phyloP scores from a whole-genome alignment of 1,139 yeast species.

The Saccharomyces hybrid region DNA sequence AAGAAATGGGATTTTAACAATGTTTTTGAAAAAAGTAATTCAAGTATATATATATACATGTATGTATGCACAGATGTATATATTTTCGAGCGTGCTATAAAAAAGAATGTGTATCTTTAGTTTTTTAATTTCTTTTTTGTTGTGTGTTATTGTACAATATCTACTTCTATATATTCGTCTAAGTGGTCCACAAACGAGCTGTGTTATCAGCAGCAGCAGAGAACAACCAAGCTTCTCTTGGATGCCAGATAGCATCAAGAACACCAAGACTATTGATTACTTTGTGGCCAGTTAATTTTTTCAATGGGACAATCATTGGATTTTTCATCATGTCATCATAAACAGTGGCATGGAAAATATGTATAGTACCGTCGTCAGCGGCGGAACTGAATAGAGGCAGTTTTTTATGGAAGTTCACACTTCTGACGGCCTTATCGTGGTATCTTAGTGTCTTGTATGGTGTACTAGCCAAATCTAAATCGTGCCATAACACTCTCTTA shows the following conservation, averaged over 20 bases:
- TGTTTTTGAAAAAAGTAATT: not conserved
- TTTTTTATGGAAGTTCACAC: slow-evolving; percentile 78
- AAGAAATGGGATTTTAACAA: slow-evolving; percentile 18
- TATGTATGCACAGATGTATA: not conserved
- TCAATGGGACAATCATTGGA: slow-evolving; percentile 87
- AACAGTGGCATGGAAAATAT: slow-evolving; percentile 94
- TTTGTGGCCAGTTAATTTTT: slow-evolving; percentile 36
- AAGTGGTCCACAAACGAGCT: slow-evolving; percentile 94
- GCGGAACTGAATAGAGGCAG: slow-evolving; percentile 92
- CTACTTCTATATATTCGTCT: slow-evolving; percentile 8
- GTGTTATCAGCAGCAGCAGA: slow-evolving; percentile 97
- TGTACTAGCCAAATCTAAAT: slow-evolving; percentile 76
- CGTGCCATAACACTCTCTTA: slow-evolving; percentile 96
- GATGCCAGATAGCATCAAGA: slow-evolving; percentile 91
- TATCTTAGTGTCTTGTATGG: slow-evolving; percentile 95
- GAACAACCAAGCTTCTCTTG: slow-evolving; percentile 96
- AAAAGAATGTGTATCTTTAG: not conserved
- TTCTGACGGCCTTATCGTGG: slow-evolving; percentile 90
- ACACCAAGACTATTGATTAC: slow-evolving; percentile 77
- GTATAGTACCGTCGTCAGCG: slow-evolving; percentile 91
- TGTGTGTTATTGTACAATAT: slow-evolving; percentile 7
- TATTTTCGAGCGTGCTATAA: not conserved
- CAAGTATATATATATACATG: not conserved
- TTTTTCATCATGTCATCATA: slow-evolving; percentile 94
- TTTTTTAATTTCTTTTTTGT: not conserved